Evolutionary conservation across 164 flowering plant species (phyloP).

Genomic region (Macadamia integrifolia): DNA sequence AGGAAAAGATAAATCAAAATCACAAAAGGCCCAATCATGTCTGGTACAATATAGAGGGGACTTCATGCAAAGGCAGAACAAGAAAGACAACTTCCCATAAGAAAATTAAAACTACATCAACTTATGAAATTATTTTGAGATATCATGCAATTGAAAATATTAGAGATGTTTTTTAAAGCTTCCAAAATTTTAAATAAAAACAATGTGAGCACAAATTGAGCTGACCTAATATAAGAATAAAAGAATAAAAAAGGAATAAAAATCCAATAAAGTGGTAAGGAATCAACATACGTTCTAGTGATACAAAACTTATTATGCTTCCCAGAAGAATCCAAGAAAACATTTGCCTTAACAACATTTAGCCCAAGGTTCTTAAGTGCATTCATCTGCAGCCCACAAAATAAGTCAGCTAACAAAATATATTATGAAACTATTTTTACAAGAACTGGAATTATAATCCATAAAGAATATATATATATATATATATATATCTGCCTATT

Average conservation of each 20-base stretch:
- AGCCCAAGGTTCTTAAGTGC: constrained; percentile 88
- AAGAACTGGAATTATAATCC: not conserved
- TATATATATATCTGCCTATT: too few relatives aligned
- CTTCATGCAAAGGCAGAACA: too few relatives aligned
- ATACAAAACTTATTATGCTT: constrained; percentile 93
- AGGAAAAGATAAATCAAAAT: too few relatives aligned
- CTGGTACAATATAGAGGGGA: too few relatives aligned
- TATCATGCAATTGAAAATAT: not conserved
- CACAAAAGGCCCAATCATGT: too few relatives aligned
- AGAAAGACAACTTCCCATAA: constrained; percentile 1
- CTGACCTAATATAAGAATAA: not conserved
- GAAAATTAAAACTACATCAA: too few relatives aligned
- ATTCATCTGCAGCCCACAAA: constrained; percentile 63
- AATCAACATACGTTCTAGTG: constrained; percentile 72
- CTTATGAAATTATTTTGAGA: too few relatives aligned
- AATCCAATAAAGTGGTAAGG: not conserved
- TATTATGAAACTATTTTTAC: not conserved
- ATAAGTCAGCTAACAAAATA: not conserved
- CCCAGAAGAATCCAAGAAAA: constrained; percentile 91
- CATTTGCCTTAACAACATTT: constrained; percentile 93
- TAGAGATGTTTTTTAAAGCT: not conserved
- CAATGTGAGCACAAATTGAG: not conserved
- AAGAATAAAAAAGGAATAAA: not conserved
- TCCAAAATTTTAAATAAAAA: not conserved
- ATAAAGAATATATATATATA: too few relatives aligned